Percentiles rank a stretch among this genome's conserved stretches.
Evolutionary conservation across 2,329 filamentous ascomycete genomes (phyloP).

Genomic region (Madurella mycetomatis): DNA sequence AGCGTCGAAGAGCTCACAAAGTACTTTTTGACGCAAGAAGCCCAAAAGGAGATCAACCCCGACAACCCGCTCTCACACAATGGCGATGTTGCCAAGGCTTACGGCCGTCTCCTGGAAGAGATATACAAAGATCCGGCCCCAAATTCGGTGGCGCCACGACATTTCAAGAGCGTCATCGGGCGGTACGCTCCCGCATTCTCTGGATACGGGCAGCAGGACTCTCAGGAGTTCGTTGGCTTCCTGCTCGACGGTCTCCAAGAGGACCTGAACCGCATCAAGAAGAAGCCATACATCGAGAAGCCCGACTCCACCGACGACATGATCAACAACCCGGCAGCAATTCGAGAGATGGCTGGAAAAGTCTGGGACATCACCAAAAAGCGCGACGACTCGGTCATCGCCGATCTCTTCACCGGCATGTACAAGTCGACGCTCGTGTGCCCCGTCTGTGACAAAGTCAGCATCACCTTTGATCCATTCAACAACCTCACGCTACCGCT

Average conservation of each 20-base stretch:
- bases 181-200: conserved; percentile 81
- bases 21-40: conserved; percentile 76
- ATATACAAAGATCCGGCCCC: conserved; percentile 68
- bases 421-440: conserved; percentile 98
- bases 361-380: conserved; percentile 90
- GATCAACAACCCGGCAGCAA: conserved; percentile 74
- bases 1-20: conserved; percentile 90
- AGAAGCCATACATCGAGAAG: conserved; percentile 97
- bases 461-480: conserved; percentile 98
- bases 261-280: conserved; percentile 86
- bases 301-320: conserved; percentile 97
- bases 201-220: conserved; percentile 94
- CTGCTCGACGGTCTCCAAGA: conserved; percentile 92
- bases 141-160: conserved; percentile 68
- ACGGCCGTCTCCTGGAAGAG: conserved; percentile 68
- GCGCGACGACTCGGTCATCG: conserved; percentile 91
- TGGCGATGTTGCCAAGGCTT: conserved; percentile 81
- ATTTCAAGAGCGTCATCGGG: conserved; percentile 80
- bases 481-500: conserved; percentile 89
- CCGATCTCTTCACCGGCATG: conserved; percentile 93
- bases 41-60: conserved; percentile 76
- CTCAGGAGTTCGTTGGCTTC: conserved; percentile 94
- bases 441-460: conserved; percentile 86
- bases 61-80: conserved; percentile 81
- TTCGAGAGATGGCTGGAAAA: conserved; percentile 77